phyloP scores from a whole-genome alignment of 352 stramenopile species.

The Phytophthora quininea region DNA sequence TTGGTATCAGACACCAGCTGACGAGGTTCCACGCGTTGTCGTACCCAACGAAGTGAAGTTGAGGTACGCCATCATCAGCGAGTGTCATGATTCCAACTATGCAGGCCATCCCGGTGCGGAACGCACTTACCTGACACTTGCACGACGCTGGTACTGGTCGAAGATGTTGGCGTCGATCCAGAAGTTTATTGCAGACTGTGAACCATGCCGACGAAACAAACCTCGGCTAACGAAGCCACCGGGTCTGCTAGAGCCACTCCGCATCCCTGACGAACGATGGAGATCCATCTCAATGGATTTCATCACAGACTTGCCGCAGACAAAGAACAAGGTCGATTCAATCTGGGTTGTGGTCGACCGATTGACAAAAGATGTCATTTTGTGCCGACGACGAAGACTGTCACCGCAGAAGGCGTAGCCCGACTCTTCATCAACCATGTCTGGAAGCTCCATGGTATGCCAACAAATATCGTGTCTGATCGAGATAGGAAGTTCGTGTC shows the following conservation, averaged over 20 bases:
- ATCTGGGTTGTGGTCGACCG: slow-evolving; percentile 22
- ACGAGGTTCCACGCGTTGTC: not conserved
- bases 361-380: slow-evolving; percentile 21
- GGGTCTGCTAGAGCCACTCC: not conserved
- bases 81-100: slow-evolving; percentile 5
- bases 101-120: not conserved
- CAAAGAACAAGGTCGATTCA: slow-evolving; percentile 2
- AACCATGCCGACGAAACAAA: slow-evolving; percentile 3
- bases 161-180: slow-evolving; percentile 4
- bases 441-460: slow-evolving; percentile 11
- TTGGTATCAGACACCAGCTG: not conserved
- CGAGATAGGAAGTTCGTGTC: slow-evolving; percentile 22
- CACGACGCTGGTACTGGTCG: not conserved
- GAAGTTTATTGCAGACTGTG: slow-evolving; percentile 2
- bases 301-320: slow-evolving; percentile 6
- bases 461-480: slow-evolving; percentile 20
- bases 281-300: slow-evolving; percentile 17
- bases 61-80: not conserved
- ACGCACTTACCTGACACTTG: slow-evolving; percentile 1
- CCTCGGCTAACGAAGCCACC: slow-evolving; percentile 3
- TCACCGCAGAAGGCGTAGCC: slow-evolving; percentile 9
- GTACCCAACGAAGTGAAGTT: not conserved
- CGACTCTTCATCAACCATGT: slow-evolving; percentile 20
- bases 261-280: slow-evolving; percentile 11
- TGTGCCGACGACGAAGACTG: not conserved